Evolutionary conservation across 2,329 filamentous ascomycete species (phyloP).

Genomic region (Calonectria pauciramosa): DNA sequence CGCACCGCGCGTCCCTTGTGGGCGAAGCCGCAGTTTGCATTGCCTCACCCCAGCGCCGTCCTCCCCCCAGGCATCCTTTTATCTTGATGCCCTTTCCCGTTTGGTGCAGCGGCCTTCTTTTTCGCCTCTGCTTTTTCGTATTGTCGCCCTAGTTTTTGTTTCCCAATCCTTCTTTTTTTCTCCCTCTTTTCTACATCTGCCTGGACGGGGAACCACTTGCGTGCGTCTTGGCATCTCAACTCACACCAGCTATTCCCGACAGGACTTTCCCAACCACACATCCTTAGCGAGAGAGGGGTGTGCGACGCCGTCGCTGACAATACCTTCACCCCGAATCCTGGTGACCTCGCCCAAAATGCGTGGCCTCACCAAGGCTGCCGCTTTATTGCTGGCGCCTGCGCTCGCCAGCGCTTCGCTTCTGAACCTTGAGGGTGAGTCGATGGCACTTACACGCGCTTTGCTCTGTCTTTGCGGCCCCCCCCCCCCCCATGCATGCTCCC

Average conservation of each 20-base stretch:
- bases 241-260: not conserved
- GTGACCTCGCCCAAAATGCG: conserved; percentile 42
- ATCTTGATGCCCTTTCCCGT: conserved; percentile 13
- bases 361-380: conserved; percentile 47
- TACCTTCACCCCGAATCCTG: conserved; percentile 2
- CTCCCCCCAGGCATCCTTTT: conserved; percentile 14
- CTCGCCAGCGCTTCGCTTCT: conserved; percentile 32
- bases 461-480: not conserved
- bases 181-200: conserved; percentile 26
- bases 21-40: conserved; percentile 1
- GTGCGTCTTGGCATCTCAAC: conserved; percentile 2
- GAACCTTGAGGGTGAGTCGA: conserved; percentile 20
- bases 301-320: not conserved
- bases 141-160: conserved; percentile 9
- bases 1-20: conserved; percentile 31
- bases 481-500: no score
- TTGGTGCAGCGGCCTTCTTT: not conserved
- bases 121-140: not conserved
- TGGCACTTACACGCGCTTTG: conserved; percentile 13
- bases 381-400: conserved; percentile 42
- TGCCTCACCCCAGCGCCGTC: conserved; percentile 12
- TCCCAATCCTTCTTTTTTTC: conserved; percentile 22
- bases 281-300: not conserved
- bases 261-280: not conserved
- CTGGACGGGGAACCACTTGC: conserved; percentile 25